Percentiles rank a stretch among this genome's conserved stretches.
Evolutionary conservation across 2,329 filamentous ascomycete genomes (phyloP).

Genomic region (Beauveria caledonica): DNA sequence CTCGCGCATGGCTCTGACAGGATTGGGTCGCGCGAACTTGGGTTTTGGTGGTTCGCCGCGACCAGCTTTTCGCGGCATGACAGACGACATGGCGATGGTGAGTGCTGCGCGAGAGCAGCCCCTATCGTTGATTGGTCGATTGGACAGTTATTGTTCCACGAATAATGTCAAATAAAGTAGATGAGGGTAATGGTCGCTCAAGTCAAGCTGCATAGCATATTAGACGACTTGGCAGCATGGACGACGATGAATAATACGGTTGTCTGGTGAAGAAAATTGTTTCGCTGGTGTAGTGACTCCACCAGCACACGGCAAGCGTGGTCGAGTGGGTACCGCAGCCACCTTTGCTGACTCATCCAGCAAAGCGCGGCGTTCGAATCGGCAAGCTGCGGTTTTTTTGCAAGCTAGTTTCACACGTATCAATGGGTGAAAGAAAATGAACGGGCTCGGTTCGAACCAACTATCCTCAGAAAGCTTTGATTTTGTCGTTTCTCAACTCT

Average conservation of each 20-base stretch:
- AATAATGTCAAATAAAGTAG: not conserved
- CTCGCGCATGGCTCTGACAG: conserved; percentile 44
- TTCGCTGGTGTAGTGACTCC: not conserved
- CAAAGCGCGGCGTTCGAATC: conserved; percentile 9
- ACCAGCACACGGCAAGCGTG: not conserved
- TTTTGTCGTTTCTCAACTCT: not conserved
- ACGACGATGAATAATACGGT: not conserved
- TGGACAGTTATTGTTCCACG: too few species aligned
- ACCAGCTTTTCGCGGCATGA: conserved; percentile 31
- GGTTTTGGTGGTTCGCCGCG: conserved; percentile 26
- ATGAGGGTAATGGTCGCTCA: not conserved
- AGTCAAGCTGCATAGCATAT: not conserved
- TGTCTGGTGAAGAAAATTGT: conserved; percentile 8
- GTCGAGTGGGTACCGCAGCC: conserved; percentile 3
- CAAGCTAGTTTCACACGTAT: not conserved
- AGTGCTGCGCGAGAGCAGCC: not conserved
- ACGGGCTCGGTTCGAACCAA: too few species aligned
- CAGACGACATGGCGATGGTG: conserved; percentile 36
- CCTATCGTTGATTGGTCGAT: not conserved
- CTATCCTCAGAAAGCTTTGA: too few species aligned
- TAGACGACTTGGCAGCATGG: not conserved
- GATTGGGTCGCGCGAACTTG: conserved; percentile 36
- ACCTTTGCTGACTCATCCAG: conserved; percentile 3
- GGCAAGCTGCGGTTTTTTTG: not conserved
- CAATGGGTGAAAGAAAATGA: too few species aligned